Evolutionary conservation across 495 filamentous ascomycete species (phyloP), one percentile per base, ranked within the genome.

Genomic region (Penicillium egyptiacum): DNA sequence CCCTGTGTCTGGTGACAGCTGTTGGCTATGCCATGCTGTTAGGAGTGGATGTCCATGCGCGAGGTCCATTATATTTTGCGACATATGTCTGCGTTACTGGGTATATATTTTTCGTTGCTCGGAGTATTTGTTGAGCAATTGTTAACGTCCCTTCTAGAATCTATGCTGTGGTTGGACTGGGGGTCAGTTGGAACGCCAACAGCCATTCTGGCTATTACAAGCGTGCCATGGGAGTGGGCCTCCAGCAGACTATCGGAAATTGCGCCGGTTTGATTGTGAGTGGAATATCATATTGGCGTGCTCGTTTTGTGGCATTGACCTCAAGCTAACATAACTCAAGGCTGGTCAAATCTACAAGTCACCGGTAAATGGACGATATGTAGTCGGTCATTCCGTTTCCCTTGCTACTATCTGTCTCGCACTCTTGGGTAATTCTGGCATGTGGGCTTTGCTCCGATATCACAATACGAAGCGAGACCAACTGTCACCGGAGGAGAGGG

Each of bases 41-140:
- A 19, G 53, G 58, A 5, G 53, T 60, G 33, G 47, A 56, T 53
- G 48, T 56, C 5, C 58, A 56, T 53, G 53, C 47, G 4, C 43
- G 58, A 25, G 58, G 58, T 19, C 46, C 53, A 7, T 41, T 60
- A 9, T 60, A 60, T 28, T 60, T 60, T 56, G 58, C 58, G n/a
- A 60, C 58, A 17, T 60, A 52, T 17, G 58, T 60, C 17, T 60
- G 58, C 37, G 58, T 60, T 25, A 60, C 58, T 56, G 58, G 58
- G 58, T 60, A 56, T 28, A 53, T 47, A 37, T 26, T 4, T 16
- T n/a, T 16, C 17, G 19, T 19, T n/a, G 17, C n/a, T 50, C 9
- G 30, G 6, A n/a, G 22, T 16, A 23, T 44, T 6, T 43, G 33
- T 35, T 22, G 39, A 17, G 7, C 4, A 11, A 33, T 22, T 14